Evolutionary conservation across 345 rosid genomes (phyloP), one percentile per base, ranked within the genome.

Genomic region (Eucalyptus tenuipes): DNA sequence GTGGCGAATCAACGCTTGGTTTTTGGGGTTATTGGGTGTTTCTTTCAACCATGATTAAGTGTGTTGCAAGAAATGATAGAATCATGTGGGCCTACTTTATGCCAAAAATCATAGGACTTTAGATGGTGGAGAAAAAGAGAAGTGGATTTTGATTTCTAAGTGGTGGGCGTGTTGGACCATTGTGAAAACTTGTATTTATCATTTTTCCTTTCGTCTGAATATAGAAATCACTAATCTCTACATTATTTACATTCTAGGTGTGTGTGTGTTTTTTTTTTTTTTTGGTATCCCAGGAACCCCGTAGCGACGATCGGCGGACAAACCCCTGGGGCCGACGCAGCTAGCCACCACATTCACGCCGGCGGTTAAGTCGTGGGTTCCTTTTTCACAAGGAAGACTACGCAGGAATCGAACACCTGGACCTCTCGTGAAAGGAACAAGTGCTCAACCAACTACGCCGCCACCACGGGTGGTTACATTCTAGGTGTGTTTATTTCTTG

Each of bases 401-500:
- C n/a, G n/a, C n/a, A n/a, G n/a, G n/a, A n/a, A n/a, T n/a, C n/a
- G n/a, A n/a, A n/a, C n/a, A n/a, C n/a, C n/a, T n/a, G n/a, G n/a
- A n/a, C n/a, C n/a, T n/a, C n/a, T n/a, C n/a, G n/a, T n/a, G n/a
- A n/a, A n/a, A n/a, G n/a, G n/a, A n/a, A 37, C 40, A 37, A 37
- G 4, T 3, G 3, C 40, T 37, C 3, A 37, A 37, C 40, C 40
- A 37, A 37, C n/a, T n/a, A n/a, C 40, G 40, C 40, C 40, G 40
- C 40, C 40, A 37, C 40, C 40, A 37, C 40, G 40, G 40, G 40
- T 4, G 40, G 40, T 68, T 68, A 17, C 10, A 8, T 33, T 68
- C 6, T 17, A 17, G 3, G 1, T 71, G 13, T 3, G 2, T 2
- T 71, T 37, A 18, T 11, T 71, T 10, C 0, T 1, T 5, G 13